These are phyloP conservation scores for Aspergillus homomorphus DNA, from an alignment of 495 filamentous ascomycete genomes.

Conservation along the genomic window DNA sequence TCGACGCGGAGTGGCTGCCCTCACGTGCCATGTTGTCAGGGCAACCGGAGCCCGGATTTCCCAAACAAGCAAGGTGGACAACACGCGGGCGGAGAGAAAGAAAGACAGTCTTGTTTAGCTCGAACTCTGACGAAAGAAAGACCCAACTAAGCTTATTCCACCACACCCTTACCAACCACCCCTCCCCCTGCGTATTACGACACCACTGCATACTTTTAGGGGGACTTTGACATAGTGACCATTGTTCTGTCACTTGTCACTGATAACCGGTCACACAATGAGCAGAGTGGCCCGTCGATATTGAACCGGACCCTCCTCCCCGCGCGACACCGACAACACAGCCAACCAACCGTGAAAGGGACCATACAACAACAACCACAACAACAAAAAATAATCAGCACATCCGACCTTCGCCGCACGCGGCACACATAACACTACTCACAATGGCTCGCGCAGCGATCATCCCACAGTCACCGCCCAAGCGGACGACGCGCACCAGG, in stretches of 20 bases:
- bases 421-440: neutral
- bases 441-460: conserved; percentile 44
- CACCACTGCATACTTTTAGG: neutral
- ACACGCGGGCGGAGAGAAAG: neutral
- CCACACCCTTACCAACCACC: neutral
- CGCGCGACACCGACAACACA: neutral
- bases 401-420: neutral
- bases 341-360: neutral
- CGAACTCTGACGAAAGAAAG: neutral
- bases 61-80: conserved; percentile 3
- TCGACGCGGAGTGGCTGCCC: neutral
- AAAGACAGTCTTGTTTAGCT: neutral
- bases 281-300: neutral
- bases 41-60: neutral
- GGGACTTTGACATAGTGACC: neutral
- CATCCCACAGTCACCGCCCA: conserved; percentile 35
- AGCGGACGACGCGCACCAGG: conserved; percentile 33
- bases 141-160: neutral
- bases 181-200: neutral
- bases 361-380: neutral
- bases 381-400: neutral
- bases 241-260: neutral
- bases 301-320: neutral
- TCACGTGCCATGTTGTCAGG: conserved; percentile 3
- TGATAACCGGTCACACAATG: neutral